Evolutionary conservation across 192 early-diverging fungal genomes (phyloP), one percentile per base, ranked within the genome.

Genomic region (Mortierella claussenii): DNA sequence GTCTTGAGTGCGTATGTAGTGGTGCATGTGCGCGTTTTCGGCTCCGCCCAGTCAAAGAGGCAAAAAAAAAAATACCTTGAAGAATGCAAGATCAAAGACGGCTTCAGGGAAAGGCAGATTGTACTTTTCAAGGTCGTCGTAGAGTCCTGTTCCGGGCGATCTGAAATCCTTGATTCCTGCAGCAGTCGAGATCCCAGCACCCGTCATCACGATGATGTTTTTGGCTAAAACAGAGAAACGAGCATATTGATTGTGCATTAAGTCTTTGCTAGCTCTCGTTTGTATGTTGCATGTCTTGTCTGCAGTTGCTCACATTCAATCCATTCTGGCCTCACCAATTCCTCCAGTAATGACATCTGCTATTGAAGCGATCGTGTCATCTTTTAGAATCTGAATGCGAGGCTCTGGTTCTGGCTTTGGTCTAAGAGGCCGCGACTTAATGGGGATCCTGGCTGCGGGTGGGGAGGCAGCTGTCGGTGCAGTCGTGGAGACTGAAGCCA

Each of bases 131-230:
- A 99, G 84, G 69, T 97, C 96, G 52, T 91, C 93, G 65, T 96
- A 98, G 20, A 99, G 86, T 17, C 97, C 97, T n/a, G 95, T 97
- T 5, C 91, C 92, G 28, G 93, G 90, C 3, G 93, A 90, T 53
- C 97, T 85, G 80, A 99, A 99, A 73, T 98, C 97, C 46, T 96
- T 96, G 48, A 99, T 99, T 33, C 90, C 90, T 8, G 89, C 89
- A 8, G 82, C 83, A 5, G 93, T 95, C 5, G 93, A 95, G 23
- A 94, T 93, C 11, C 96, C 96, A 8, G 96, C 96, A 23, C 96
- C 96, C 2, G 92, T 88, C 92, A 97, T 93, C 47, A 97, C 91
- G 37, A 98, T 83, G 31, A 98, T 92, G 24, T 82, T 82, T 60
- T 81, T 88, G 11, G 76, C 87, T 88, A 44, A 3, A n/a, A 8